Base-by-base conservation (phyloP, 176 grass and related monocot species). In the Oryza brachyantha region DNA sequence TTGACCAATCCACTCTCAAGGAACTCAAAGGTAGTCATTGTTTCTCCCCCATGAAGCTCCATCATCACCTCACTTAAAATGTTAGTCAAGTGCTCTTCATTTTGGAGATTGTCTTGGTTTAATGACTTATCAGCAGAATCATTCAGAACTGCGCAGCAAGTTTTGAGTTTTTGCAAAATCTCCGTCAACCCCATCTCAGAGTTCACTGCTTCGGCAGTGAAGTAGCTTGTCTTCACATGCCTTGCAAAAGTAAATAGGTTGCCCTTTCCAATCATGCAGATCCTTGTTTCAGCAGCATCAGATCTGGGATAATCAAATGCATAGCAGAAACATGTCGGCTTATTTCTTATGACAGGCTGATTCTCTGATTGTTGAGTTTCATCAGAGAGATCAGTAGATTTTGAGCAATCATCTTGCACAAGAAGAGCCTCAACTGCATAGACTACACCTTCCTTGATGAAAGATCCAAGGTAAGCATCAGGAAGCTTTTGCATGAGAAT, bases 401-500 rank as follows among this genome's bases (percentile, higher is more conserved):
- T 76, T 64, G 74, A 79, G 80, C 73, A 88, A 61, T 83, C 82
- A 19, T 93, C 90, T 91, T 93, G 85, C 55, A 85, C 55, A 77
- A 91, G 72, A 94, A 98, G 96, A 42, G 78, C 32, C n/a, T 95
- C 90, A 38, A 99, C 81, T 7, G 90, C 90, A 84, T 99, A 84
- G 50, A 95, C 75, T 62, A 94, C 96, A 35, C 96, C 96, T 92
- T 95, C 96, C 79, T 99, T 99, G 79, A 99, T 87, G 85, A 99
- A 99, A 14, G 82, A 99, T 66, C 85, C 87, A 74, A 95, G 89
- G 84, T 95, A 99, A 79, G 85, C 84, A 91, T 85, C 78, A 14
- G 96, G 92, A 85, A 99, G 85, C 75, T 99, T 99, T 93, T 95
- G 92, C 96, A 99, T 99, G 38, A 99, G 92, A 85, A 93, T 89